Evolutionary conservation across 2,329 filamentous ascomycete genomes (phyloP).

Genomic region (Berkeleyomyces basicola): DNA sequence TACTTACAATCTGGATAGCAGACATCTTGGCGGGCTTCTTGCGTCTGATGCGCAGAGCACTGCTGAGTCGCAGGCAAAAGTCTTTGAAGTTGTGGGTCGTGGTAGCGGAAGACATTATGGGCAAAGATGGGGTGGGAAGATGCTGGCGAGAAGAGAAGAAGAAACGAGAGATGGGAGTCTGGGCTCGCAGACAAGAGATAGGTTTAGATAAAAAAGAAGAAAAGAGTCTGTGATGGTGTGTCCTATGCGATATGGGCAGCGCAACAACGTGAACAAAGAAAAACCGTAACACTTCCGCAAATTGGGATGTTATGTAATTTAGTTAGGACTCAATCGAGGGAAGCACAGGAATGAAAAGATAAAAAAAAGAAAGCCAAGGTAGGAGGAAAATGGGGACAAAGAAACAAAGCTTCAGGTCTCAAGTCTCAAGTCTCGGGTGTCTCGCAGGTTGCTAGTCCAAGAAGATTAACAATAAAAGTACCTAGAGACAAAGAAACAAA

Average conservation of each 20-base stretch:
- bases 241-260: background rate
- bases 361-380: background rate
- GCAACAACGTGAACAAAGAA: background rate
- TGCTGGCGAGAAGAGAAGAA: background rate
- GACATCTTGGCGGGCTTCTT: constrained; percentile 25
- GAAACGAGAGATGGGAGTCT: background rate
- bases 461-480: background rate
- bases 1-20: constrained; percentile 30
- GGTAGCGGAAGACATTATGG: constrained; percentile 8
- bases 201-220: background rate
- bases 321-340: background rate
- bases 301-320: background rate
- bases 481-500: background rate
- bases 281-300: background rate
- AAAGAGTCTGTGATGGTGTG: background rate
- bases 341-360: background rate
- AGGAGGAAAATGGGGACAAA: background rate
- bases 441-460: background rate
- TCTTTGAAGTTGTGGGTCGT: constrained; percentile 25
- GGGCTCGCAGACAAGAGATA: background rate
- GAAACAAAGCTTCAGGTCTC: background rate
- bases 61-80: constrained; percentile 29
- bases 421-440: background rate
- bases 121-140: background rate
- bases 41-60: constrained; percentile 24